Base-by-base conservation (phyloP, 208 protist genomes). In the Trypanosoma cruzi region DNA sequence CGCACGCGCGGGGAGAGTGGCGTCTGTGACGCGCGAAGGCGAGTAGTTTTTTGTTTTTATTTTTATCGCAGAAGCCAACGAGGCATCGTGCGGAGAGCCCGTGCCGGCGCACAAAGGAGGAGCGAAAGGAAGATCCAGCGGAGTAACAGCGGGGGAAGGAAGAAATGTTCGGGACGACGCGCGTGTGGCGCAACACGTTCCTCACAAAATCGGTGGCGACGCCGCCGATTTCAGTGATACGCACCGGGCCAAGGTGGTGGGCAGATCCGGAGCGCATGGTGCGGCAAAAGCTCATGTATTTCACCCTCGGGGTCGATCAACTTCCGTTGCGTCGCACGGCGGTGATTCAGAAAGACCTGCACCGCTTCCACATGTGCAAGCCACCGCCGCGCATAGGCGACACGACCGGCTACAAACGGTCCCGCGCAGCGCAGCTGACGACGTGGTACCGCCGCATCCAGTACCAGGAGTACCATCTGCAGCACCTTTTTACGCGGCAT, bases 401-500 rank as follows among this genome's bases (percentile, higher is more conserved):
- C 69, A 71, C 87, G 37, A 96, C 91, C 22, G 91, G 91, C 10
- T 96, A 92, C 84, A 93, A 93, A 64, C 86, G 87, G 22, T 81
- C 85, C 0, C 83, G 91, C 29, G 71, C 77, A 26, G 81, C 81
- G 40, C 91, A 96, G 79, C 53, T 96, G 48, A 83, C 72, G 28
- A 93, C 89, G 54, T 96, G 91, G 91, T 92, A 96, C 66, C 81
- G 88, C 28, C 86, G 91, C 42, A 94, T 94, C 68, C 88, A 94
- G 75, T 96, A 96, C 74, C 91, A 96, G 80, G 91, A 96, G 75
- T 96, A 93, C 72, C 79, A 93, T 64, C 66, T 96, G 61, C 91
- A 96, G 79, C 91, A 96, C 70, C 77, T 96, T 59, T 96, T 93
- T 68, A 90, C 88, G 49, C 86, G 88, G 0, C 89, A 93, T 80